These are phyloP conservation scores for Vigna hirtella DNA, from an alignment of 306 rosid species.

Conservation along the genomic window DNA sequence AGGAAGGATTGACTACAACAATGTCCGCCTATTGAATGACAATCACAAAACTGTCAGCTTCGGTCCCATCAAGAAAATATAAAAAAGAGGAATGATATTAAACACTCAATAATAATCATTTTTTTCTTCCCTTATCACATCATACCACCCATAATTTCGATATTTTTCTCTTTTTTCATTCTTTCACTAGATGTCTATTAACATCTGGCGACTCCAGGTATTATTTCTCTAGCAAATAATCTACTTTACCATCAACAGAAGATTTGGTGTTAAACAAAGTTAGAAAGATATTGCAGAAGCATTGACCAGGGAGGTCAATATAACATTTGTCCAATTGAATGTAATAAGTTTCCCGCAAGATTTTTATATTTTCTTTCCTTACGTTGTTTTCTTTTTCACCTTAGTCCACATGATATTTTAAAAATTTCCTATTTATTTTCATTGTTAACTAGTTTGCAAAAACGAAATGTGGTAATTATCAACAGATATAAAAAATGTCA, in stretches of 20 bases:
- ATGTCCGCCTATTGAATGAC: constrained; percentile 73
- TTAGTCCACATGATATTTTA: background rate
- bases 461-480: constrained; percentile 5
- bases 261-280: background rate
- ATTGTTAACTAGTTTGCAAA: background rate
- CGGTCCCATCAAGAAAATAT: background rate
- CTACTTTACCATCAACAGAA: background rate
- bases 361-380: no score
- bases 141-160: no score
- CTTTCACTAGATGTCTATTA: no score
- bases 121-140: no score
- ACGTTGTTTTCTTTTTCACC: background rate
- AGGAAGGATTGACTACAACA: constrained; percentile 75
- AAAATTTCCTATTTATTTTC: background rate
- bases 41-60: constrained; percentile 50
- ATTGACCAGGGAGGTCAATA: background rate
- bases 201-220: no score
- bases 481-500: background rate
- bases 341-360: background rate
- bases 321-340: background rate
- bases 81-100: background rate
- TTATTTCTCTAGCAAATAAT: background rate
- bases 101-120: no score
- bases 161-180: no score
- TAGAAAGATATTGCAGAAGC: constrained; percentile 6